Percentiles rank a stretch among this genome's conserved stretches.
These are phyloP conservation scores for Exophiala aquamarina DNA, from an alignment of 2,329 filamentous ascomycete genomes.

Conservation along the genomic window DNA sequence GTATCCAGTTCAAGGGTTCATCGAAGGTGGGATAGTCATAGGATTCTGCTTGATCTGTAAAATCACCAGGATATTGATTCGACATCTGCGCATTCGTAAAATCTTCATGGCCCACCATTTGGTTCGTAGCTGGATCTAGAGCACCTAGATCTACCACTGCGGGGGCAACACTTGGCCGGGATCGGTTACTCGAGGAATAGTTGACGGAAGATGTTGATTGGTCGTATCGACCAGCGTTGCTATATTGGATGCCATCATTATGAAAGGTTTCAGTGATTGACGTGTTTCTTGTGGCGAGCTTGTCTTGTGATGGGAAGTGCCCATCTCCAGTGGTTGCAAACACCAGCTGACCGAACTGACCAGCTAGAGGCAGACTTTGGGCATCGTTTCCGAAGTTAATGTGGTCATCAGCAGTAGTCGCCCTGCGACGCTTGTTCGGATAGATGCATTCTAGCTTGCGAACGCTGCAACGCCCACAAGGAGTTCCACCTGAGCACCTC, in stretches of 20 bases:
- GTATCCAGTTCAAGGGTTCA: conserved; percentile 39
- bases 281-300: too few relatives aligned
- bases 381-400: conserved; percentile 40
- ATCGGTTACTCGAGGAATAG: too few relatives aligned
- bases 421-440: conserved; percentile 39
- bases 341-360: conserved; percentile 18
- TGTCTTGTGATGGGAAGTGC: not conserved
- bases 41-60: conserved; percentile 18
- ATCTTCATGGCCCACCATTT: conserved; percentile 4
- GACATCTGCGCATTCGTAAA: conserved; percentile 5
- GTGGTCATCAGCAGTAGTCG: conserved; percentile 23
- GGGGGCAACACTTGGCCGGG: too few relatives aligned
- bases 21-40: conserved; percentile 37
- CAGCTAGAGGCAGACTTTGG: conserved; percentile 9
- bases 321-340: conserved; percentile 1
- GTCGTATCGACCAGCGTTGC: too few relatives aligned
- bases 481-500: conserved; percentile 26
- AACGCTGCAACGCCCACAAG: conserved; percentile 35
- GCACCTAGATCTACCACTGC: too few relatives aligned
- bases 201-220: too few relatives aligned
- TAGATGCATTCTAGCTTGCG: conserved; percentile 41
- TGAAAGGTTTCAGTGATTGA: too few relatives aligned
- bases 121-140: too few relatives aligned
- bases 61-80: conserved; percentile 6
- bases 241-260: too few relatives aligned